phyloP scores from a whole-genome alignment of 805 yeast species.

The Spathaspora arborariae region DNA sequence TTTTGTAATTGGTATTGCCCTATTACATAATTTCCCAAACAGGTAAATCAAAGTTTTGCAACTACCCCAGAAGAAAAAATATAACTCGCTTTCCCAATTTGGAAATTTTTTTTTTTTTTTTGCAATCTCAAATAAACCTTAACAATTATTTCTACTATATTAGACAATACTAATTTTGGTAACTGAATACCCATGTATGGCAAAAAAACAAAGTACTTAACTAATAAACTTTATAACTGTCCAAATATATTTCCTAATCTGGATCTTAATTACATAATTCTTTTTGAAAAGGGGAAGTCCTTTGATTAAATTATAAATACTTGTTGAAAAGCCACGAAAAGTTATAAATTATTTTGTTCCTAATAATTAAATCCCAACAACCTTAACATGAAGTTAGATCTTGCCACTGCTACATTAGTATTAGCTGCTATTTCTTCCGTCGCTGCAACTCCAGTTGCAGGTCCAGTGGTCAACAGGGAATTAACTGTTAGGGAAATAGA shows the following conservation, averaged over 20 bases:
- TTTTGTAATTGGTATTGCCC: too few relatives aligned
- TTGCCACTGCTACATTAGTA: slow-evolving; percentile 18
- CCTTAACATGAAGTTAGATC: slow-evolving; percentile 19
- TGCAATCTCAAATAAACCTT: background rate
- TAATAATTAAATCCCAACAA: background rate
- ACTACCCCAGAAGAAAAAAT: too few relatives aligned
- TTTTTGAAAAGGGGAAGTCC: background rate
- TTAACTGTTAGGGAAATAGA: slow-evolving; percentile 20
- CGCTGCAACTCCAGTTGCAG: slow-evolving; percentile 22
- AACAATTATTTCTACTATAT: background rate
- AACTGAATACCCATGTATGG: background rate
- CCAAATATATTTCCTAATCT: background rate
- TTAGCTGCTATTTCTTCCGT: slow-evolving; percentile 17
- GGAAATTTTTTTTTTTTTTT: background rate
- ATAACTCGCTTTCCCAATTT: background rate
- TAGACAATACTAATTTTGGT: background rate
- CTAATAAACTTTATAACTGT: too few relatives aligned
- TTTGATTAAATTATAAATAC: background rate
- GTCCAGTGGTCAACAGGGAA: slow-evolving; percentile 3
- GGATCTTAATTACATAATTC: background rate
- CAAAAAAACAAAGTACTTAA: too few relatives aligned
- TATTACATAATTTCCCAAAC: too few relatives aligned
- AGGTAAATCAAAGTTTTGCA: too few relatives aligned
- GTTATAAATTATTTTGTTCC: background rate
- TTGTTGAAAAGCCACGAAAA: background rate